phyloP scores from a whole-genome alignment of 1,284 basidiomycete species.

The Boletus smithii region DNA sequence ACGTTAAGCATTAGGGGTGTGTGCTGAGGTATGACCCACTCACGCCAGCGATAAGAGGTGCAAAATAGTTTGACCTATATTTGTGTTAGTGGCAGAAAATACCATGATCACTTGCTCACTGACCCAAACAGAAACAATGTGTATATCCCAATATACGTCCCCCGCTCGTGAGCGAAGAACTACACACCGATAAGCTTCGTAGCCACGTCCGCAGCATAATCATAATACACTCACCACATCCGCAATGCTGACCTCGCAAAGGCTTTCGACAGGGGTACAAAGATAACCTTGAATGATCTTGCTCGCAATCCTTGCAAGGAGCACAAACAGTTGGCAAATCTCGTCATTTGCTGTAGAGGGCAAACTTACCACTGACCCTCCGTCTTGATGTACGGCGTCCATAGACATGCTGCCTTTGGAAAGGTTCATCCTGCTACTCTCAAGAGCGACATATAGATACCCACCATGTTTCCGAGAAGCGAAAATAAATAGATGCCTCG shows the following conservation, averaged over 20 bases:
- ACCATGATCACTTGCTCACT: not conserved
- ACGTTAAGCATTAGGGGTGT: too few relatives aligned
- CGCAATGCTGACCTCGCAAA: slow-evolving; percentile 18
- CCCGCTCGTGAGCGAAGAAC: slow-evolving; percentile 19
- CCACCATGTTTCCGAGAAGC: slow-evolving; percentile 14
- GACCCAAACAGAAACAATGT: slow-evolving; percentile 17
- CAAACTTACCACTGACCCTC: slow-evolving; percentile 14
- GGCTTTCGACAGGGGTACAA: slow-evolving; percentile 19
- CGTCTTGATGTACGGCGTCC: slow-evolving; percentile 18
- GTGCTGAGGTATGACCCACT: too few relatives aligned
- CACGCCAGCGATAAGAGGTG: slow-evolving; percentile 18
- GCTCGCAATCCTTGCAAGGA: slow-evolving; percentile 12
- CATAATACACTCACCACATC: slow-evolving; percentile 11
- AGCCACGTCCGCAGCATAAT: not conserved
- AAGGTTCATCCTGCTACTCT: not conserved
- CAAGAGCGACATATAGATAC: not conserved
- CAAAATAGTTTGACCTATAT: slow-evolving; percentile 18
- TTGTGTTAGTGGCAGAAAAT: not conserved
- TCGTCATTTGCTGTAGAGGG: not conserved
- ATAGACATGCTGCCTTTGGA: slow-evolving; percentile 15
- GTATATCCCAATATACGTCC: slow-evolving; percentile 17
- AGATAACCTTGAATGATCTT: slow-evolving; percentile 18
- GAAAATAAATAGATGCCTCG: slow-evolving; percentile 17
- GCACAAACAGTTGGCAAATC: not conserved
- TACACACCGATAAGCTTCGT: not conserved